Percentiles rank a stretch among this genome's conserved stretches.
These are phyloP conservation scores for Periglandula ipomoeae DNA, from an alignment of 2,329 filamentous ascomycete species.

Conservation along the genomic window DNA sequence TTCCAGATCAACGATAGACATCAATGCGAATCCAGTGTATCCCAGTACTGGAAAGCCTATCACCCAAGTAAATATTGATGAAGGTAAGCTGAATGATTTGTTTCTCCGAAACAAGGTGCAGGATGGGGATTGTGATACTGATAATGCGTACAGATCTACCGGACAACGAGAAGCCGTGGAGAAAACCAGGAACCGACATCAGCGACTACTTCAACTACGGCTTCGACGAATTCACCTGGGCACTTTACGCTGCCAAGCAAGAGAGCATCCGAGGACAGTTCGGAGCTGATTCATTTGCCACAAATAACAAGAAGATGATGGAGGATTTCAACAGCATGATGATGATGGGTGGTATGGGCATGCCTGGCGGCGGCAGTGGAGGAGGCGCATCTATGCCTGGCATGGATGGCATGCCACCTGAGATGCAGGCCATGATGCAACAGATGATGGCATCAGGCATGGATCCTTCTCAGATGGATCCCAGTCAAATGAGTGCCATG, in stretches of 20 bases:
- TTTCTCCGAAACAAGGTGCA: neutral
- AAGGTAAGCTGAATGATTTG: slow-evolving; percentile 31
- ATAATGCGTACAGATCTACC: slow-evolving; percentile 44
- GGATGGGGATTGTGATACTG: neutral
- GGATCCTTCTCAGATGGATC: slow-evolving; percentile 59
- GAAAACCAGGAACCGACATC: slow-evolving; percentile 85
- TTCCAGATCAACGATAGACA: slow-evolving; percentile 73
- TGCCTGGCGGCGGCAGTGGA: slow-evolving; percentile 28
- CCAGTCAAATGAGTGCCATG: slow-evolving; percentile 48
- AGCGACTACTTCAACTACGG: slow-evolving; percentile 99
- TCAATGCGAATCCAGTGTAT: slow-evolving; percentile 74
- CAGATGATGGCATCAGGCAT: slow-evolving; percentile 59
- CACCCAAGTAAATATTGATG: slow-evolving; percentile 65
- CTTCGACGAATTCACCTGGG: slow-evolving; percentile 98
- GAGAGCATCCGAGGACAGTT: slow-evolving; percentile 69
- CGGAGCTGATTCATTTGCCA: slow-evolving; percentile 52
- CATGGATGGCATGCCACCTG: slow-evolving; percentile 55
- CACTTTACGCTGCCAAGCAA: slow-evolving; percentile 85
- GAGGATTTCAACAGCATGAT: slow-evolving; percentile 61
- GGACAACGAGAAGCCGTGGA: slow-evolving; percentile 88
- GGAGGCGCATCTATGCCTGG: slow-evolving; percentile 36
- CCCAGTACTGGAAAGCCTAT: slow-evolving; percentile 73
- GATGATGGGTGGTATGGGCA: slow-evolving; percentile 48
- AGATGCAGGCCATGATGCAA: slow-evolving; percentile 62
- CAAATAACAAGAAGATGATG: slow-evolving; percentile 70